Evolutionary conservation across 768 basidiomycete genomes (phyloP).

Genomic region (Panaeolus cyanescens): DNA sequence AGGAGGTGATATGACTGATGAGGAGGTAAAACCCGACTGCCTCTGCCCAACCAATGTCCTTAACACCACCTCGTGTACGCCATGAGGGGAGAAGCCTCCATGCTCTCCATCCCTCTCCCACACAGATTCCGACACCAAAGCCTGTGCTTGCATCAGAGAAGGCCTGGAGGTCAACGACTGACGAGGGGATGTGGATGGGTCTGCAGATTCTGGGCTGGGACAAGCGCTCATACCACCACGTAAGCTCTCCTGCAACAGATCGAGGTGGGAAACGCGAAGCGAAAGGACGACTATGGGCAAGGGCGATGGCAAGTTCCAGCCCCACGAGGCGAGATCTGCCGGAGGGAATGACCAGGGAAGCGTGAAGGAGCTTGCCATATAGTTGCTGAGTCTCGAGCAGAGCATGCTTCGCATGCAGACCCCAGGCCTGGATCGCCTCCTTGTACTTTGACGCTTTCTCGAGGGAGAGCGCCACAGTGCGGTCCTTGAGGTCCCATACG

Average conservation of each 20-base stretch:
- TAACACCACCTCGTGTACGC: constrained; percentile 21
- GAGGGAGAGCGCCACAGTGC: constrained; percentile 7
- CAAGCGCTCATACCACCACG: constrained; percentile 34
- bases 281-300: constrained; percentile 28
- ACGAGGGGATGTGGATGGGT: constrained; percentile 26
- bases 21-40: constrained; percentile 42
- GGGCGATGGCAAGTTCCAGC: constrained; percentile 31
- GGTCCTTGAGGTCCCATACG: constrained; percentile 11
- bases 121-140: constrained; percentile 34
- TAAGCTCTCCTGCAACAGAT: too few species aligned
- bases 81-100: constrained; percentile 21
- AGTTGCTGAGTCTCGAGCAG: constrained; percentile 30
- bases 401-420: constrained; percentile 14
- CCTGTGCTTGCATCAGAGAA: constrained; percentile 44
- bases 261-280: too few species aligned
- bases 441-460: constrained; percentile 15
- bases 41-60: constrained; percentile 48
- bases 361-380: constrained; percentile 36
- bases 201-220: constrained; percentile 1
- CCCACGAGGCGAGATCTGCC: constrained; percentile 33
- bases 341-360: constrained; percentile 22
- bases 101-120: constrained; percentile 30
- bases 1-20: constrained; percentile 9
- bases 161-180: constrained; percentile 27
- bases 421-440: constrained; percentile 21